These are phyloP conservation scores for Epicoccum nigrum DNA, from an alignment of 2,329 filamentous ascomycete genomes.

Conservation along the genomic window DNA sequence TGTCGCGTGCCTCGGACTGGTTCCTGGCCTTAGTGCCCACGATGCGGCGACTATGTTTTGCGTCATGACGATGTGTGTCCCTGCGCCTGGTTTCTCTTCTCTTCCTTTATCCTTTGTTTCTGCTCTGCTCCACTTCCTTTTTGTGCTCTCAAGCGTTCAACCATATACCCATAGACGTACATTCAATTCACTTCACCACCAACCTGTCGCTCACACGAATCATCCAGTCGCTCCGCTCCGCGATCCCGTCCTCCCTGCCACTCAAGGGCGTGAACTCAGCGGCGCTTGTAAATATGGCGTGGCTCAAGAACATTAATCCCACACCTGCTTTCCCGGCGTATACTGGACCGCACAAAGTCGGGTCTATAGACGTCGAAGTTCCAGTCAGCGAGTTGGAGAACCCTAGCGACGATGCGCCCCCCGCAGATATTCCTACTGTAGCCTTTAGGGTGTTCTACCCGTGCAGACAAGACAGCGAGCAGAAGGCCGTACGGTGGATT, in stretches of 20 bases:
- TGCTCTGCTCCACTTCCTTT: not conserved
- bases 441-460: constrained; percentile 86
- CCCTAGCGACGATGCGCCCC: constrained; percentile 60
- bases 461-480: constrained; percentile 40
- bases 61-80: constrained; percentile 28
- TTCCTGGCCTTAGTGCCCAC: constrained; percentile 37
- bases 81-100: constrained; percentile 2
- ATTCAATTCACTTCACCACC: constrained; percentile 2
- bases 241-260: constrained; percentile 21
- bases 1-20: constrained; percentile 34
- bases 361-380: constrained; percentile 80
- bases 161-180: constrained; percentile 2
- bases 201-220: constrained; percentile 40
- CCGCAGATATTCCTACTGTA: constrained; percentile 67
- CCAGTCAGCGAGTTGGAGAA: constrained; percentile 62
- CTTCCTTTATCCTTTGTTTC: not conserved
- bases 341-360: constrained; percentile 78
- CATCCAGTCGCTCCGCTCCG: constrained; percentile 27
- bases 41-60: constrained; percentile 24
- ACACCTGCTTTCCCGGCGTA: constrained; percentile 76
- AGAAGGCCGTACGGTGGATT: constrained; percentile 74
- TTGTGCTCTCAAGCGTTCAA: not conserved
- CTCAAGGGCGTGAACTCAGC: constrained; percentile 14
- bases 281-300: constrained; percentile 44
- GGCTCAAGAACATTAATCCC: constrained; percentile 62